Evolutionary conservation across 2,329 filamentous ascomycete species (phyloP), one percentile per base, ranked within the genome.

Genomic region (Cordyceps javanica): DNA sequence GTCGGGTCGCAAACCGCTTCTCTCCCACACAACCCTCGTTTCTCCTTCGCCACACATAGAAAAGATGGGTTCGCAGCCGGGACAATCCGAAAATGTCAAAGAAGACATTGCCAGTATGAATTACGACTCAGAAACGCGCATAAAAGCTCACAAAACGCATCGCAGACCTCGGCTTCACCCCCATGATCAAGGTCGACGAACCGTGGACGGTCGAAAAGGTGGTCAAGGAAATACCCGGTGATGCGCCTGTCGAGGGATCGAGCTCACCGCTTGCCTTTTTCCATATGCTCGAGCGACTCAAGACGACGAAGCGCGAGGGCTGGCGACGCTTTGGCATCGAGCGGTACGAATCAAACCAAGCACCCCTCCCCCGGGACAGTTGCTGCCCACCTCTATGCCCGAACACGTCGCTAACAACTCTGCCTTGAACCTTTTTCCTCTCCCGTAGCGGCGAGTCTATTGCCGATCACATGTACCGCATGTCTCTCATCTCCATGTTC

Each of bases 391-490:
- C 21, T 23, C 19, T 7, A 7, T 25, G 6, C 23, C 38, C 13
- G 34, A 30, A 14, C 44, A 42, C 10, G 28, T 25, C n/a, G 16
- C 46, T 34, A 38, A 44, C 36, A 36, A 2, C 23, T 44, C 41
- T 25, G 2, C 25, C 13, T 38, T 38, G 7, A 45, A 25, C 25
- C 14, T 45, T 26, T 26, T 38, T n/a, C 3, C 7, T 39, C 16
- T 10, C 19, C 6, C 61, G n/a, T n/a, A 86, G 81, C 59, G 89
- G 90, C 70, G 94, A 99, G 73, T 96, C 91, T 2, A 97, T 99
- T 69, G 83, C 90, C 55, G 94, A 99, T 76, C 94, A 99, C 80
- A 99, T 99, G 94, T 99, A 97, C 75, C 91, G 94, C 75, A 99
- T 99, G 94, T 91, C 92, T 51, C 83, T 99, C 64, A 91, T 99